Evolutionary conservation across 768 basidiomycete genomes (phyloP).

Genomic region (Lactarius sanguifluus): DNA sequence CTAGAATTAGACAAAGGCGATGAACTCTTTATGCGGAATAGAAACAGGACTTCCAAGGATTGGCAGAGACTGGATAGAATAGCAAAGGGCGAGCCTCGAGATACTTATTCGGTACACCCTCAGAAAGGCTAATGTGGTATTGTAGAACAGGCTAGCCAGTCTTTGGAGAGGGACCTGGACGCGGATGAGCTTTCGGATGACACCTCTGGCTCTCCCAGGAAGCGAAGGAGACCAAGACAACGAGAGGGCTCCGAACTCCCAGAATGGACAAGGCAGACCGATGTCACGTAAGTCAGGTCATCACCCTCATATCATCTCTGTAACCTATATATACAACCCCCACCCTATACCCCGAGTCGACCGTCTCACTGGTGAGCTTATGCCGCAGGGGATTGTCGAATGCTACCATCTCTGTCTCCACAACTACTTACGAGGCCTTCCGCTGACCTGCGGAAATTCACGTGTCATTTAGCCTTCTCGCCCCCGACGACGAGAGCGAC

Average conservation of each 20-base stretch:
- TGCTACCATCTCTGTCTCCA: background rate
- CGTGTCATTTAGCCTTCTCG: constrained; percentile 36
- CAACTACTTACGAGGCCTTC: background rate
- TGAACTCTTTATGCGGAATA: constrained; percentile 68
- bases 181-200: constrained; percentile 18
- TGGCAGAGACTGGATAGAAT: constrained; percentile 63
- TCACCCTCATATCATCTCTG: background rate
- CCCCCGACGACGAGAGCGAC: constrained; percentile 49
- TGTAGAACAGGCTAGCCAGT: constrained; percentile 22
- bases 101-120: background rate
- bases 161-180: constrained; percentile 31
- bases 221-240: constrained; percentile 24
- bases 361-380: background rate
- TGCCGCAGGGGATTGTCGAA: background rate
- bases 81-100: constrained; percentile 49
- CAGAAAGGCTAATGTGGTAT: background rate
- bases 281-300: constrained; percentile 23
- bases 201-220: constrained; percentile 23
- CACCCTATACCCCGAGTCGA: background rate
- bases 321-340: background rate
- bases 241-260: constrained; percentile 25
- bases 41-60: constrained; percentile 49
- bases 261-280: constrained; percentile 25
- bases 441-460: background rate
- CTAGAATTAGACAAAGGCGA: constrained; percentile 55